Evolutionary conservation across 768 basidiomycete genomes (phyloP).

Genomic region (Suillus alpinus): DNA sequence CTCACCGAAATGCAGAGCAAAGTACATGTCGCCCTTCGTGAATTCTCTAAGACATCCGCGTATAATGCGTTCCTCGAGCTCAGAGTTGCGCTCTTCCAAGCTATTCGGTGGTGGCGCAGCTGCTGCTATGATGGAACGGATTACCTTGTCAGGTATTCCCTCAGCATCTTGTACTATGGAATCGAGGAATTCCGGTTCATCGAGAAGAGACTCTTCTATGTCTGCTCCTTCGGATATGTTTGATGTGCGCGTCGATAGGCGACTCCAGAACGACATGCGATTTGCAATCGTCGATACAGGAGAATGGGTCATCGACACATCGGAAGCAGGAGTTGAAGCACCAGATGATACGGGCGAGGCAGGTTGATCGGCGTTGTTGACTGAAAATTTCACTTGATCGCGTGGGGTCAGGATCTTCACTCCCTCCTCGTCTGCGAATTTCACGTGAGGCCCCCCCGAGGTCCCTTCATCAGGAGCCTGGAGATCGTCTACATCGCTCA

Average conservation of each 20-base stretch:
- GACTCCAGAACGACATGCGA: slow-evolving; percentile 75
- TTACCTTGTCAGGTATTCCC: slow-evolving; percentile 49
- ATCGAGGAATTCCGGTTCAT: slow-evolving; percentile 27
- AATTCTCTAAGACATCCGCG: slow-evolving; percentile 76
- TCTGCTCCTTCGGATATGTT: slow-evolving; percentile 15
- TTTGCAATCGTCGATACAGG: slow-evolving; percentile 60
- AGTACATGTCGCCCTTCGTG: slow-evolving; percentile 86
- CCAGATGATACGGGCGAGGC: slow-evolving; percentile 40
- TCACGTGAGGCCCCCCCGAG: slow-evolving; percentile 39
- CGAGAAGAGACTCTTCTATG: slow-evolving; percentile 8
- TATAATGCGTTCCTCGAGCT: slow-evolving; percentile 82
- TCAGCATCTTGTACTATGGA: slow-evolving; percentile 43
- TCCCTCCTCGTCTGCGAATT: slow-evolving; percentile 49
- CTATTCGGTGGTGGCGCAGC: slow-evolving; percentile 63
- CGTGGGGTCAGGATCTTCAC: slow-evolving; percentile 44
- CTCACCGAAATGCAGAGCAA: slow-evolving; percentile 81
- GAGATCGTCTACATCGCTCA: slow-evolving; percentile 24
- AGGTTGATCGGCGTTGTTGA: slow-evolving; percentile 3
- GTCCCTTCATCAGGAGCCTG: slow-evolving; percentile 12
- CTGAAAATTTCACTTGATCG: slow-evolving; percentile 1
- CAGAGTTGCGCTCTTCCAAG: slow-evolving; percentile 63
- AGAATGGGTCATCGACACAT: slow-evolving; percentile 38
- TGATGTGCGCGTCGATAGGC: slow-evolving; percentile 48
- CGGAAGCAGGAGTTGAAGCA: slow-evolving; percentile 54
- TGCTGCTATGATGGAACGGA: slow-evolving; percentile 56